Evolutionary conservation across 129 eudicot genomes (phyloP), one percentile per base, ranked within the genome.

Genomic region (Rutidosis leptorrhynchoides): DNA sequence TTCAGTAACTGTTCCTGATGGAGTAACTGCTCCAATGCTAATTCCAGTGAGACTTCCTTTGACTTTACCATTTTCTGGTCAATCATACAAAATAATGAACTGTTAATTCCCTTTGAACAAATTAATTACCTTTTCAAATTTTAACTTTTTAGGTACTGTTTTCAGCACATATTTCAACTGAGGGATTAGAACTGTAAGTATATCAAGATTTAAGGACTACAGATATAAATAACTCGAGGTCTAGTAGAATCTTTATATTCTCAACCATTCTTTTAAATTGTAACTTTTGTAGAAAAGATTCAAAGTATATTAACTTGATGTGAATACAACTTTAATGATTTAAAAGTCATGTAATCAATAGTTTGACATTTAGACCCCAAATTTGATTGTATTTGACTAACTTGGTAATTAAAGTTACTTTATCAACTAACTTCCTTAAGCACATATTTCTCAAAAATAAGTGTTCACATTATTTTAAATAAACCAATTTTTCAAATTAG

Each of bases 1-100:
- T 82, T 86, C 74, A 21, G 83, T 80, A 27, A 94, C 99, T 0
- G 60, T 40, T 12, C 46, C 46, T 40, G 46, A 40, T 40, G 46
- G 16, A 25, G 83, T 80, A 24, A 94, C 99, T 0, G 60, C 69
- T 2, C 96, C 98, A 43, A 94, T 86, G 85, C 95, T 94, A 58
- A 94, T 83, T 53, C 99, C 99, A 35, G 97, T 94, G 10, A 89
- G 57, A 45, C 99, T 94, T 79, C 99, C 99, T 77, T 63, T 79
- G 32, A 94, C 57, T 49, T 79, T 81, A 24, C 78, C 74, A 70
- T 58, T 85, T 76, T 84, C 99, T 94, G 87, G 6, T 40, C 57
- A 20, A 65, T 27, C 30, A 26, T 67, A 30, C 6, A 73, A 58
- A 21, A 51, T 14, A 14, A 54, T 7, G 5, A 46, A 27, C 35